Base-by-base conservation (phyloP, 108 stramenopile genomes). In the Pseudonitzschia pungens region DNA sequence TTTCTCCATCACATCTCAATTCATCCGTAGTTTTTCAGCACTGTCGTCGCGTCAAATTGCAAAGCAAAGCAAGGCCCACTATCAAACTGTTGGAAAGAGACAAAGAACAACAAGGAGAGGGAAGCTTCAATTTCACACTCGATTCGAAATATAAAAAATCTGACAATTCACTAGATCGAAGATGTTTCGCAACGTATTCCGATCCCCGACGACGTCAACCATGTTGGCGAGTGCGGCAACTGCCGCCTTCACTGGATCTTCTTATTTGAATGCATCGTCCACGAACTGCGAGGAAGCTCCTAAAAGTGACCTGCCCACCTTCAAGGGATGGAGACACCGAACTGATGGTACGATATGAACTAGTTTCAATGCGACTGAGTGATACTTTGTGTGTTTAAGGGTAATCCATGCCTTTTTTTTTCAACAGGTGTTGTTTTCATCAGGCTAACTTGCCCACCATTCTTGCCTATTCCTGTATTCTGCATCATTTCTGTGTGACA, bases 261-360 rank as follows among this genome's bases (percentile, higher is more conserved):
- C 55, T 0, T 81, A 64, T 31, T 54, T 66, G 15, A 72, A 33
- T 28, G 21, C 60, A 41, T 12, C 27, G n/a, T 50, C 43, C 22
- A 67, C 31, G 14, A 18, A 67, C 22, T 67, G 66, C n/a, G 66
- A 67, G 64, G 54, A 70, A 62, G 41, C 11, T 27, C 56, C 24
- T 32, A 51, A 4, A 45, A 40, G 36, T 36, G 36, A 50, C 73
- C 72, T 65, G 32, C 65, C 70, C 59, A 77, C 69, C 51, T 56
- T 40, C 62, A 77, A 42, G 71, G 83, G n/a, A 28, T 86, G 59
- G 78, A 75, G 21, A 31, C 76, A 69, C 31, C 83, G 71, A 75
- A 78, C 62, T 65, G 83, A n/a, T 72, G 83, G 68, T 75, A 74
- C 41, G 43, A 36, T 18, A 74, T 22, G 54, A 55, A 24, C 12